Base-by-base conservation (phyloP, 2,329 filamentous ascomycete genomes). In the Colletotrichum sp. region DNA sequence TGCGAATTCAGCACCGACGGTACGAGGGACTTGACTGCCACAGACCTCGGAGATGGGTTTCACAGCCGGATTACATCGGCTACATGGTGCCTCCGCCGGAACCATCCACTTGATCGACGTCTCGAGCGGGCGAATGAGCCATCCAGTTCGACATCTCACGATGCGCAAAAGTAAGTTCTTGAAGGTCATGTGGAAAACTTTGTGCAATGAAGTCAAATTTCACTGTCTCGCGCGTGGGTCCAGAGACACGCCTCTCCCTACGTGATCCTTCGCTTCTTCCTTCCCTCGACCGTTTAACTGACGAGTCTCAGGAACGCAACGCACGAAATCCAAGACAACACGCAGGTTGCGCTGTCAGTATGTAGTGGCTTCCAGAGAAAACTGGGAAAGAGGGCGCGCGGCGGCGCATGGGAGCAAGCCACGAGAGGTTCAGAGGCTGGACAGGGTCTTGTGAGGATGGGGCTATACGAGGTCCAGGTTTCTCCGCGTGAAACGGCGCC, bases 171-270 rank as follows among this genome's bases (percentile, higher is more conserved):
- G 43, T 22, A 27, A 10, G 58, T 34, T 28, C 18, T 18, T 65
- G 64, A 36, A 9, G 73, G 43, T 75, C 73, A 75, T 73, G 73
- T 68, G 73, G 36, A 13, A 67, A 65, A 62, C 70, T 64, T 75
- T 73, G 73, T 73, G 70, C 48, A 30, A 75, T 52, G 32, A 27
- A 39, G 64, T 43, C 39, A 58, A 27, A 22, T 34, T 32, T 52
- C 22, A 34, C 15, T 65, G 70, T 73, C 58, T 58, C 16, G 28
- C 32, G 8, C 12, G 25, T 25, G 15, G 9, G 28, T 16, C 62
- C 70, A 71, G 30, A 55, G 22, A 30, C 12, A 52, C 39, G 8
- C 6, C 25, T 58, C 25, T 34, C 25, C 30, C 13, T 8, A 32
- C 13, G 22, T 58, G 55, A 48, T 64, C 16, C 28, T 32, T 75